Evolutionary conservation across 2,329 filamentous ascomycete genomes (phyloP), one percentile per base, ranked within the genome.

Genomic region (Laburnicola sp.): DNA sequence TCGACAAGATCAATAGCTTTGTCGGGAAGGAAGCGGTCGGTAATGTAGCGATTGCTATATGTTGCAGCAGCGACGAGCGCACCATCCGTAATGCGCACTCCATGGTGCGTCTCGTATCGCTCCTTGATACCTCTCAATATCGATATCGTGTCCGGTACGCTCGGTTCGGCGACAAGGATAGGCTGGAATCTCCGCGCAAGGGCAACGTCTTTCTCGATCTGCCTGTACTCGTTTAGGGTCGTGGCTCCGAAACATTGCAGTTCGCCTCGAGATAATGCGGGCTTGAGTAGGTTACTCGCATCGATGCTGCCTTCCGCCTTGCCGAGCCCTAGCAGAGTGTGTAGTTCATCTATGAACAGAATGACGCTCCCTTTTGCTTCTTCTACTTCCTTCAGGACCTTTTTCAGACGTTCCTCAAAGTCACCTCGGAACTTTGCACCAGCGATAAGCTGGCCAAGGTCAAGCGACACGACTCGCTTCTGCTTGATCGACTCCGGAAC

Each of bases 1-100:
- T 97, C 94, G 72, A 99, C 94, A 11, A 97, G 75, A 70, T 97
- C 94, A 57, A 99, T 97, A 2, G 94, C 94, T 72, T 97, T 97
- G 74, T 99, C 94, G 0, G n/a, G 94, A 0, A 97, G 78, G 74
- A 96, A 97, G 1, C 94, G 87, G 68, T 97, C 93, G 10, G 92
- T 97, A 61, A 99, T 94, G 72, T 97, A 99, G 45, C 94, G 88
- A 66, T 97, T 97, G 56, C 89, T 94, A 68, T 95, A 89, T 0
- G 90, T 89, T 2, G 93, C 92, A 2, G 94, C 93, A 1, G 94
- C 91, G 10, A 99, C 93, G 8, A 97, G 77, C 5, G 94, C 91
- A 2, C 88, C 87, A 64, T 97, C 94, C 0, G 91, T 96, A 59
- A 99, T 97, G 47, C 92, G 83, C 0, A 97, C 93, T 74, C 94